phyloP scores from a whole-genome alignment of 2,329 filamentous ascomycete genomes.

The Ophiostoma sp. region DNA sequence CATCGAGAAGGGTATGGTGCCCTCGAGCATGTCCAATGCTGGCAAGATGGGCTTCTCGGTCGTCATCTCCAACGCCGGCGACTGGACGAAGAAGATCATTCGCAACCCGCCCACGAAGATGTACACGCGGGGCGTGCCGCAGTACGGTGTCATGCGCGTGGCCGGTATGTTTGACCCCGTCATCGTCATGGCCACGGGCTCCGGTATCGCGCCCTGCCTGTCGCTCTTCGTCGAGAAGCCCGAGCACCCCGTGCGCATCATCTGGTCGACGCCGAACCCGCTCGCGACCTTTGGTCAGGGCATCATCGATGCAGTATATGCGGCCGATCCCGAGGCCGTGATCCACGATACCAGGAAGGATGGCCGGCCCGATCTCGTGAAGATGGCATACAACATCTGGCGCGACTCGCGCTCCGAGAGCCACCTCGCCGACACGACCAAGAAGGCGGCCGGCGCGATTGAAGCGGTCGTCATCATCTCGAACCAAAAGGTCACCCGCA shows the following conservation, averaged over 20 bases:
- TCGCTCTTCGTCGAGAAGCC: slow-evolving; percentile 49
- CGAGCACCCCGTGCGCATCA: slow-evolving; percentile 31
- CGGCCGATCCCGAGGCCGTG: slow-evolving; percentile 24
- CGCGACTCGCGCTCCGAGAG: slow-evolving; percentile 13
- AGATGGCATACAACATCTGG: slow-evolving; percentile 24
- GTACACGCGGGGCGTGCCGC: slow-evolving; percentile 56
- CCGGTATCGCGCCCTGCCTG: slow-evolving; percentile 57
- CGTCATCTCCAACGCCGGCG: slow-evolving; percentile 57
- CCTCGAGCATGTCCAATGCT: slow-evolving; percentile 27
- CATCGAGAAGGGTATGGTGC: background rate
- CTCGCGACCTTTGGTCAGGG: slow-evolving; percentile 34
- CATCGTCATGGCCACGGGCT: slow-evolving; percentile 57
- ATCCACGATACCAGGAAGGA: slow-evolving; percentile 24
- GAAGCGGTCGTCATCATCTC: slow-evolving; percentile 34
- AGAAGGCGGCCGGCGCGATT: slow-evolving; percentile 16
- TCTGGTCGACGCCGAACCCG: slow-evolving; percentile 35
- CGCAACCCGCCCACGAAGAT: slow-evolving; percentile 47
- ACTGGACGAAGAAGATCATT: slow-evolving; percentile 58
- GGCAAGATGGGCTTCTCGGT: slow-evolving; percentile 55
- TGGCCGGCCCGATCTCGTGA: slow-evolving; percentile 24
- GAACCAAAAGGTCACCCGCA: slow-evolving; percentile 33
- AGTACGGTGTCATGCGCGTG: slow-evolving; percentile 53
- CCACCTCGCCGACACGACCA: background rate
- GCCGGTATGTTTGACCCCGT: slow-evolving; percentile 52
- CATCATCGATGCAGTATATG: slow-evolving; percentile 32